These are phyloP conservation scores for Scutellaria galericulata DNA, from an alignment of 257 asterid species.

Conservation along the genomic window DNA sequence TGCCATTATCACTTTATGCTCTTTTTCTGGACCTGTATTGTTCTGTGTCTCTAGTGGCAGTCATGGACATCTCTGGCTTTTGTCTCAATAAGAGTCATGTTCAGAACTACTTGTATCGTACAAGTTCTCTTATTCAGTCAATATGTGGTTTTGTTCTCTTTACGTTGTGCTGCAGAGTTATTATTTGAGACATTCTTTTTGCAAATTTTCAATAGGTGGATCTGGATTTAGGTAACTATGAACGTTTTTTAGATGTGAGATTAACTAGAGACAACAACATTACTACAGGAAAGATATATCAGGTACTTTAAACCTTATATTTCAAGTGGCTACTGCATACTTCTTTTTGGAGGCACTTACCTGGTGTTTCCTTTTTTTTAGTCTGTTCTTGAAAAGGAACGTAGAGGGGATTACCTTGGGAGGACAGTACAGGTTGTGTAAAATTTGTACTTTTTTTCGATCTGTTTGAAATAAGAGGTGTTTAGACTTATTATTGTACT, in stretches of 20 bases:
- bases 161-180: conserved; percentile 20
- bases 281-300: conserved; percentile 97
- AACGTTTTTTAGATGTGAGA: conserved; percentile 88
- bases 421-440: conserved; percentile 92
- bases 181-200: conserved; percentile 17
- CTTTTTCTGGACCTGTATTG: conserved; percentile 7
- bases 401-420: conserved; percentile 97
- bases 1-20: neutral
- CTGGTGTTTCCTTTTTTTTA: conserved; percentile 41
- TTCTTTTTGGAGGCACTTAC: conserved; percentile 33
- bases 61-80: neutral
- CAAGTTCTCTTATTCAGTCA: conserved; percentile 9
- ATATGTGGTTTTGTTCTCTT: conserved; percentile 2
- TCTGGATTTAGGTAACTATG: conserved; percentile 97
- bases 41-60: neutral
- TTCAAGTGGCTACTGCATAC: conserved; percentile 25
- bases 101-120: neutral
- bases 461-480: neutral
- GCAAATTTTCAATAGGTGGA: conserved; percentile 68
- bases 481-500: conserved; percentile 8
- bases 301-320: conserved; percentile 54
- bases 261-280: conserved; percentile 95
- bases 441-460: conserved; percentile 13
- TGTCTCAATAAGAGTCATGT: neutral
- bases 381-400: conserved; percentile 96